Base-by-base conservation (phyloP, 1,139 yeast species). In the Candida neerlandica region DNA sequence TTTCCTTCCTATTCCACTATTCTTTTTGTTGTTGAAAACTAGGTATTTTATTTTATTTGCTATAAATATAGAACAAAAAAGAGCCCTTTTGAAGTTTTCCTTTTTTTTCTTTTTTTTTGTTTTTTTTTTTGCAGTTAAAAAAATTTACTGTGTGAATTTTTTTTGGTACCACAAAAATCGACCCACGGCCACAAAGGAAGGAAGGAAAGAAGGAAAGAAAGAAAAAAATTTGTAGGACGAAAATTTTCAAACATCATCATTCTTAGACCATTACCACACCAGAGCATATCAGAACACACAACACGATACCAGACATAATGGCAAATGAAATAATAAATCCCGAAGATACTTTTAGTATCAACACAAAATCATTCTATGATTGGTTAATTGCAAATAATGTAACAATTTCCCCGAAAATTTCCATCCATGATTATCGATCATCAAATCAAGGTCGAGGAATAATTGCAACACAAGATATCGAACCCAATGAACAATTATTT, bases 391-490 rank as follows among this genome's bases (percentile, higher is more conserved):
- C 55, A 0, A 67, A 73, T 4, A 81, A 77, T 1, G 78, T 79
- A 11, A 61, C 57, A 15, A 65, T 89, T 4, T 80, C 89, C 1
- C 71, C 81, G 2, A 84, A 85, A 53, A 69, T 90, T 10, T 59
- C 66, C 18, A 71, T 92, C 6, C 75, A 71, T 2, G 96, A 92
- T 64, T 73, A 81, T 44, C 72, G 96, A 44, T 50, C 58, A 1
- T 57, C 63, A 11, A 70, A 77, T 43, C 91, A 89, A 65, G 98
- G 98, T 14, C 77, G 97, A 37, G 96, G 95, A 6, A 65, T 94
- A 11, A 65, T 85, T 9, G 96, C 97, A 0, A 52, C 60, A 0
- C 80, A 79, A 32, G 84, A 84, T 56, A 86, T 92, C 26, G 58
- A 60, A 3, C 63, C 70, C 32, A 86, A 77, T 51, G 96, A 89